A percentile compares a stretch with the other conserved stretches of the same genome.
Evolutionary conservation across 139 green algal species (phyloP).

Genomic region (Marvania coccoides): DNA sequence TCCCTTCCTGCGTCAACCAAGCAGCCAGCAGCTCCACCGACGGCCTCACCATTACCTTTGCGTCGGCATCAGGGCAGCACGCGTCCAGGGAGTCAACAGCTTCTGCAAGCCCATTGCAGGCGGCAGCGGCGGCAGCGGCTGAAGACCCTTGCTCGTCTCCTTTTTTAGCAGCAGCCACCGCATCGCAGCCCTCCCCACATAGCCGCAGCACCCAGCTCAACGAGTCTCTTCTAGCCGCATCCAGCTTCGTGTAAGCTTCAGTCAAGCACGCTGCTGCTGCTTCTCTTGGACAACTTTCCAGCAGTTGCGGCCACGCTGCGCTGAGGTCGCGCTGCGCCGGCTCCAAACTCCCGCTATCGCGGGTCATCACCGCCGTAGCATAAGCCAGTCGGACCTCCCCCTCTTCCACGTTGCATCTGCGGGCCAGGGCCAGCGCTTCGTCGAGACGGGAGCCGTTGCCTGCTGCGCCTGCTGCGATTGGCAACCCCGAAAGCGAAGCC

Average conservation of each 20-base stretch:
- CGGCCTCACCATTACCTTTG: constrained; percentile 3
- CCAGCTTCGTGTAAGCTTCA: neutral
- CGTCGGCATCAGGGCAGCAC: neutral
- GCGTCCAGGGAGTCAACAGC: neutral
- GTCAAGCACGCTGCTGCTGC: neutral
- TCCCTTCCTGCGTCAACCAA: too few species aligned
- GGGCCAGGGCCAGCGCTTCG: neutral
- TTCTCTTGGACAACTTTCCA: neutral
- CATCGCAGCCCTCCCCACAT: neutral
- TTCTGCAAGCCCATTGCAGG: neutral
- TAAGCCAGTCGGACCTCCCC: neutral
- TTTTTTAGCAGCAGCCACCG: neutral
- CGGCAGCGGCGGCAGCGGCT: neutral
- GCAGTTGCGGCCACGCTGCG: neutral
- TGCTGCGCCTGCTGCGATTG: neutral
- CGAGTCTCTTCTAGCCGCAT: neutral
- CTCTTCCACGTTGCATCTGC: neutral
- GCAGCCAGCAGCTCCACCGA: constrained; percentile 1
- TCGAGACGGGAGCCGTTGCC: neutral
- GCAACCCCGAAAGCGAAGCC: neutral
- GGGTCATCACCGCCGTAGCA: neutral
- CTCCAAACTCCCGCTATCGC: too few species aligned
- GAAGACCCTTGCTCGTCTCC: too few species aligned
- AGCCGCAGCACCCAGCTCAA: neutral
- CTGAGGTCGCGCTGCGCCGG: neutral